Evolutionary conservation across 1,284 basidiomycete species (phyloP), one percentile per base, ranked within the genome.

Genomic region (Porodaedalea pini): DNA sequence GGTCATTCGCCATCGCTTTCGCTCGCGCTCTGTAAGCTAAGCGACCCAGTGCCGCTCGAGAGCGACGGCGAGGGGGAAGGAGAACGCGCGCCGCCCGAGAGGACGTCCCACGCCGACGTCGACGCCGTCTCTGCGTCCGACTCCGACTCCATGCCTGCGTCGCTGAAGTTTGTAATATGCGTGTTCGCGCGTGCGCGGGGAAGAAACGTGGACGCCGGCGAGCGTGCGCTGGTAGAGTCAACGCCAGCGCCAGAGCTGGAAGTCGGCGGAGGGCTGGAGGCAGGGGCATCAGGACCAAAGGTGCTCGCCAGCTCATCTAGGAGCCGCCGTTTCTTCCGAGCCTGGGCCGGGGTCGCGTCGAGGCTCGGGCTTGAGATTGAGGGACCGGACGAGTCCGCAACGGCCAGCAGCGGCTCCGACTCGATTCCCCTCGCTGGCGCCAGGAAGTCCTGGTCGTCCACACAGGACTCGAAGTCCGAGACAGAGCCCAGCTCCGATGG

Each of bases 11-110:
- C 27, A 8, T 36, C 47, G 27, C 29, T 34, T 25, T 56, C 47
- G 17, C 47, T 43, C 17, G 47, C 55, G 23, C 47, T 51, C 27
- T 56, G 55, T 37, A 56, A 41, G 37, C 55, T 56, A 5, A 34
- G n/a, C 27, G 55, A 56, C 15, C 45, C n/a, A 4, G 21, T 27
- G 1, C 23, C 41, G 19, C 41, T 44, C 41, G 19, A 44, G 7
- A 44, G 19, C 19, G 41, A 44, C 2, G 41, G 54, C 6, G 41
- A 15, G 19, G 54, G 36, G 11, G 34, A 37, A 15, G 13, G 40
- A 13, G 51, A 44, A 39, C 31, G 29, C 13, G 29, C 47, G 10
- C 11, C 27, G 15, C 31, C 25, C 8, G 55, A 56, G n/a, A 56
- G 17, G 13, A 56, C 23, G 19, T 51, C 55, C 55, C 55, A 56